Percentiles rank a stretch among this genome's conserved stretches.
Conservation (phyloP, 2,329 filamentous ascomycete species). For the Cladosporium sp. region DNA sequence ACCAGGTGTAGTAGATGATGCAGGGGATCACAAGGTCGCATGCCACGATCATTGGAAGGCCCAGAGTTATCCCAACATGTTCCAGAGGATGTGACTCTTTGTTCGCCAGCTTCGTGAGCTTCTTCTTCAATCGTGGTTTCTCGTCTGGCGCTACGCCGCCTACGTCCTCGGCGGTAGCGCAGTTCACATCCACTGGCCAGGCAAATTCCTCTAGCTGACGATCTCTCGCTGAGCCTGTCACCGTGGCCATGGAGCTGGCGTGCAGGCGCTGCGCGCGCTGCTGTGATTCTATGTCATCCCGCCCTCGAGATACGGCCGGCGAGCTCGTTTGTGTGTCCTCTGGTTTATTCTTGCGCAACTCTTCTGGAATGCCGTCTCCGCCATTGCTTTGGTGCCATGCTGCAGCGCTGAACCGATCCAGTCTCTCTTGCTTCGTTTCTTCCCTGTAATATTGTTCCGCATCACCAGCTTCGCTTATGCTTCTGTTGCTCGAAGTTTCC, state of each 20-base stretch:
- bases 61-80: constrained; percentile 32
- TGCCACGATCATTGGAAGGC: constrained; percentile 33
- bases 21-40: constrained; percentile 35
- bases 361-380: neutral
- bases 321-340: neutral
- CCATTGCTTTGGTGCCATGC: neutral
- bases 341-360: neutral
- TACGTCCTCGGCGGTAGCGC: neutral
- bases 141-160: neutral
- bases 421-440: neutral
- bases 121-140: constrained; percentile 9
- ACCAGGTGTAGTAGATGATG: constrained; percentile 37
- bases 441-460: neutral
- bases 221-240: constrained; percentile 1
- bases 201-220: constrained; percentile 2
- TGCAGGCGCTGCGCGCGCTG: constrained; percentile 13
- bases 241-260: constrained; percentile 5
- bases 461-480: neutral
- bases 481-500: neutral
- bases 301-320: neutral
- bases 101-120: constrained; percentile 21
- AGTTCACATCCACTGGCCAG: constrained; percentile 3
- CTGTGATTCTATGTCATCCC: neutral
- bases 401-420: neutral
- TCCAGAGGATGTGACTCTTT: constrained; percentile 25